Percentiles rank a stretch among this genome's conserved stretches.
Evolutionary conservation across 2,329 filamentous ascomycete genomes (phyloP).

Genomic region (Cadophora sp.): DNA sequence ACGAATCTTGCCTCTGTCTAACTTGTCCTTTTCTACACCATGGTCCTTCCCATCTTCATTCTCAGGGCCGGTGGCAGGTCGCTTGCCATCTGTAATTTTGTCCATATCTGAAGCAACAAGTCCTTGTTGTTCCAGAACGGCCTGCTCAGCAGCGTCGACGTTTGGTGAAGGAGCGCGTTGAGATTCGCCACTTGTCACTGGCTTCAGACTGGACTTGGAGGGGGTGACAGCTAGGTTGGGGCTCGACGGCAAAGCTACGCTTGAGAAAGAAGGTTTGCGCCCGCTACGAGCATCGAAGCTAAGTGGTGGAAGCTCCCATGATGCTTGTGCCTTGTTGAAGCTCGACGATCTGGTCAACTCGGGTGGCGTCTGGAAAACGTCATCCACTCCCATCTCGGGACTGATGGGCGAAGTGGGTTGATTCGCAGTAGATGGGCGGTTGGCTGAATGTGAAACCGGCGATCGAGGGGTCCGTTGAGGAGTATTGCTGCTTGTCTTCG

Average conservation of each 20-base stretch:
- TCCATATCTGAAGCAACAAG: constrained; percentile 56
- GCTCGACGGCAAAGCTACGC: constrained; percentile 45
- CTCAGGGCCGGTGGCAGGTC: constrained; percentile 43
- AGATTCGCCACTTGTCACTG: constrained; percentile 42
- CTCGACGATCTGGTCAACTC: constrained; percentile 48
- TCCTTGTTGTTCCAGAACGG: constrained; percentile 71
- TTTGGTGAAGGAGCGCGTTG: constrained; percentile 42
- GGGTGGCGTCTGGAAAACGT: constrained; percentile 58
- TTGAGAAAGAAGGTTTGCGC: constrained; percentile 54
- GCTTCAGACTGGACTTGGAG: constrained; percentile 44
- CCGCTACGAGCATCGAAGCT: constrained; percentile 45
- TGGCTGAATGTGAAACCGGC: constrained; percentile 43
- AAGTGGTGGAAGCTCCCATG: constrained; percentile 52
- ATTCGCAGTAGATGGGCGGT: constrained; percentile 44
- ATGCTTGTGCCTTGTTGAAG: constrained; percentile 50
- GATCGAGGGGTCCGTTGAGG: constrained; percentile 49
- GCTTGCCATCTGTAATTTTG: constrained; percentile 50
- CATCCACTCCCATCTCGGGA: constrained; percentile 49
- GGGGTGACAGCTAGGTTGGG: constrained; percentile 42
- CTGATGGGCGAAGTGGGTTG: constrained; percentile 45
- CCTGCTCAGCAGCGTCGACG: constrained; percentile 69
- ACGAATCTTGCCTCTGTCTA: constrained; percentile 62
- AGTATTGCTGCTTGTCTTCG: constrained; percentile 46
- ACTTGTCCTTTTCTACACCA: constrained; percentile 42
- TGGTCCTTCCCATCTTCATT: constrained; percentile 45